These are phyloP conservation scores for Yarrowia sp. DNA, from an alignment of 805 yeast species.

Conservation along the genomic window DNA sequence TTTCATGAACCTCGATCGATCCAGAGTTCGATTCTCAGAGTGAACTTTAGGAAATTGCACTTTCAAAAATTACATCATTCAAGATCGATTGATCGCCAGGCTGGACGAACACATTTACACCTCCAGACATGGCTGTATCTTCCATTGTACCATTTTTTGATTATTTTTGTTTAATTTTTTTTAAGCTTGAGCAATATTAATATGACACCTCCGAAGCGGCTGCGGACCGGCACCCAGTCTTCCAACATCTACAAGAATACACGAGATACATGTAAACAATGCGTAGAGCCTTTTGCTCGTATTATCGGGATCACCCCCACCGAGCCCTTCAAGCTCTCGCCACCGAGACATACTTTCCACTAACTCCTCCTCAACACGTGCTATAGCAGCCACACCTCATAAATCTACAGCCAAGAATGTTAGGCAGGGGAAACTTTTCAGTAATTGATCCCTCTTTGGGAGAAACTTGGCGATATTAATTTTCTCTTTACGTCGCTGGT, in stretches of 20 bases:
- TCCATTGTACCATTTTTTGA: too few species aligned
- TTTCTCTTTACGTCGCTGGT: background rate
- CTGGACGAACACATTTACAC: too few species aligned
- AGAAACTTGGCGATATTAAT: conserved; percentile 1
- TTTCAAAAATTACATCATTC: too few species aligned
- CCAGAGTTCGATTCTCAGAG: background rate
- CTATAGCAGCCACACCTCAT: background rate
- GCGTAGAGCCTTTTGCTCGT: too few species aligned
- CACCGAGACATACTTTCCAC: background rate
- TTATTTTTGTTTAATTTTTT: background rate
- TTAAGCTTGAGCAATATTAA: background rate
- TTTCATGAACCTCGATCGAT: too few species aligned
- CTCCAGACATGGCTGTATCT: too few species aligned
- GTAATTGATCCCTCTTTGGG: background rate
- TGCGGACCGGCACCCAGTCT: background rate
- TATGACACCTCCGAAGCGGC: background rate
- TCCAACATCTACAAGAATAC: too few species aligned
- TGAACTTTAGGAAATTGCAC: background rate
- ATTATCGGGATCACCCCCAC: background rate
- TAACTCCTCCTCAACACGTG: conserved; percentile 7
- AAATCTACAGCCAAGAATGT: background rate
- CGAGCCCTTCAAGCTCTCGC: background rate
- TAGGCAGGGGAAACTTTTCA: conserved; percentile 18
- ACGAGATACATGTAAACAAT: too few species aligned
- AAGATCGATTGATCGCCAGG: too few species aligned